Evolutionary conservation across 768 basidiomycete species (phyloP).

Genomic region (Leucocoprinus leucothites): DNA sequence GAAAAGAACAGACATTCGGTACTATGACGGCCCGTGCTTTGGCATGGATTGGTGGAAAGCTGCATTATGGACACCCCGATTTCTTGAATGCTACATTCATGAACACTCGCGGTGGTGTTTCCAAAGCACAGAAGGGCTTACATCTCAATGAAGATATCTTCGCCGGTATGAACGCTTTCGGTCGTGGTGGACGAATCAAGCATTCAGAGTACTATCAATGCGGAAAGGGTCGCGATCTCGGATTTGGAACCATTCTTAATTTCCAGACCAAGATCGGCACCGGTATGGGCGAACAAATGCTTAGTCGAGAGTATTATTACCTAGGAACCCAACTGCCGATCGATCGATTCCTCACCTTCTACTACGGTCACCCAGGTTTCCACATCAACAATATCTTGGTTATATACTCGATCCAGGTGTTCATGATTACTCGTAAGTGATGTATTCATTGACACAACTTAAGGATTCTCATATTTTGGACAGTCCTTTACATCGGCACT

Average conservation of each 20-base stretch:
- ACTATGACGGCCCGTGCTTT: constrained; percentile 94
- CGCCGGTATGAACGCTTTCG: constrained; percentile 98
- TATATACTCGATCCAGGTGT: constrained; percentile 96
- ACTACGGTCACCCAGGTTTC: constrained; percentile 99
- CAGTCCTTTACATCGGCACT: constrained; percentile 93
- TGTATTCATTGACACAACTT: constrained; percentile 8
- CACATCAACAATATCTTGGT: constrained; percentile 99
- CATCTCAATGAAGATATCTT: constrained; percentile 99
- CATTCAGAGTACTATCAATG: constrained; percentile 99
- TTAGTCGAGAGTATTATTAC: constrained; percentile 99
- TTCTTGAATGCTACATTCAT: constrained; percentile 98
- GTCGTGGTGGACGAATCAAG: constrained; percentile 98
- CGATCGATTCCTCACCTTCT: constrained; percentile 98
- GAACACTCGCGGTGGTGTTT: constrained; percentile 97
- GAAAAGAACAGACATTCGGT: constrained; percentile 99
- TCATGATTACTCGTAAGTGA: constrained; percentile 89
- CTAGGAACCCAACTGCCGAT: constrained; percentile 96
- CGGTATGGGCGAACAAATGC: constrained; percentile 99
- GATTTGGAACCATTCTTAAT: constrained; percentile 98
- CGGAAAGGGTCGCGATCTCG: constrained; percentile 98
- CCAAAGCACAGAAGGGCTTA: constrained; percentile 97
- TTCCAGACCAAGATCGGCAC: constrained; percentile 99
- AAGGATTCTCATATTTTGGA: constrained; percentile 1
- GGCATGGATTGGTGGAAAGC: constrained; percentile 97
- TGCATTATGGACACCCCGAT: constrained; percentile 99